These are phyloP conservation scores for Peronospora tabacina DNA, from an alignment of 352 stramenopile genomes.

Conservation along the genomic window DNA sequence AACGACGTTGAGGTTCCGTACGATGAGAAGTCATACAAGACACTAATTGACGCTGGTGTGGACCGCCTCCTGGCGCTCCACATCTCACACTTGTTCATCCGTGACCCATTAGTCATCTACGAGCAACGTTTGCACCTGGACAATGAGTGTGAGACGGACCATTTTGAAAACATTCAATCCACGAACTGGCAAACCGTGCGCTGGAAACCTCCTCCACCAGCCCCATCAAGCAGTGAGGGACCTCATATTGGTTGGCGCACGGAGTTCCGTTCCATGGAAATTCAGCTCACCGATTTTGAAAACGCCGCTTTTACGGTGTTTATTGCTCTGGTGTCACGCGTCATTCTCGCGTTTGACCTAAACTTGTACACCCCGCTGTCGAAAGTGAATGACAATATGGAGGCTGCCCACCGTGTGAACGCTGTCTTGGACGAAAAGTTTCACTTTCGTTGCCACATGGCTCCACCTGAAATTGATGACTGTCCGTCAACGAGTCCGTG, in stretches of 20 bases:
- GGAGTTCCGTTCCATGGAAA: constrained; percentile 98
- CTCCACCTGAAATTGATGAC: constrained; percentile 71
- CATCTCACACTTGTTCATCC: constrained; percentile 98
- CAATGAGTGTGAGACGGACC: constrained; percentile 84
- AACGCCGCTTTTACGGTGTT: constrained; percentile 99
- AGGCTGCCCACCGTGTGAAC: constrained; percentile 93
- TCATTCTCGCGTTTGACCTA: constrained; percentile 99
- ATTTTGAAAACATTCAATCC: constrained; percentile 99
- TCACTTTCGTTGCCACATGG: constrained; percentile 95
- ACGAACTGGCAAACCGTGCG: constrained; percentile 99
- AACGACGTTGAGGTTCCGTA: constrained; percentile 94
- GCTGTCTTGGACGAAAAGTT: constrained; percentile 94
- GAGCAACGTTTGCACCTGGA: constrained; percentile 82
- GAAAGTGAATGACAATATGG: constrained; percentile 98
- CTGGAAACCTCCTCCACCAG: constrained; percentile 98
- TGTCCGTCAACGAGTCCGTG: constrained; percentile 39
- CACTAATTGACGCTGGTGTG: constrained; percentile 87
- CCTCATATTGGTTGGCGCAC: constrained; percentile 81
- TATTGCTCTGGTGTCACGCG: constrained; percentile 94
- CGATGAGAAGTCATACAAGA: constrained; percentile 90
- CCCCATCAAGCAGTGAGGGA: constrained; percentile 20
- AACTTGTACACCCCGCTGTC: constrained; percentile 99
- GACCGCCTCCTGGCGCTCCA: constrained; percentile 94
- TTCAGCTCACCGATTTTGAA: constrained; percentile 99
- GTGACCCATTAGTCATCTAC: constrained; percentile 96